Percentiles rank a stretch among this genome's conserved stretches.
Conservation (phyloP, 2,329 filamentous ascomycete species). For the Lachnum nothofagi region DNA sequence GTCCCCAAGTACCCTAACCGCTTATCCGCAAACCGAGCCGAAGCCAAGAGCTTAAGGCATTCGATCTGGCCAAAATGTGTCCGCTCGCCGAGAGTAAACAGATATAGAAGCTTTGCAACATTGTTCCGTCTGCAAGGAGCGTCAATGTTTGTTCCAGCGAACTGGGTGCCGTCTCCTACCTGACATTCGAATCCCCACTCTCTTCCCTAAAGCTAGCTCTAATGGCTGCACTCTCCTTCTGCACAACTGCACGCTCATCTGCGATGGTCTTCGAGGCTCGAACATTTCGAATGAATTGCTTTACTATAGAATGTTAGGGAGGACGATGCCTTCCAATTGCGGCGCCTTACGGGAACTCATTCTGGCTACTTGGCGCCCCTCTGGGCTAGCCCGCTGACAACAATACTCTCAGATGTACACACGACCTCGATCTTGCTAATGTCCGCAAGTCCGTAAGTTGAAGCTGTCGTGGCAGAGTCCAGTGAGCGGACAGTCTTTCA, state of each 20-base stretch:
- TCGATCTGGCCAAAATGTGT: constrained; percentile 99
- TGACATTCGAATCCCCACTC: constrained; percentile 82
- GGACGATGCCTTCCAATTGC: constrained; percentile 9
- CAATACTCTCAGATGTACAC: constrained; percentile 14
- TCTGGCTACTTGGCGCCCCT: constrained; percentile 27
- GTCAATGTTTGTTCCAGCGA: constrained; percentile 13
- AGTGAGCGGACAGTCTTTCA: not conserved
- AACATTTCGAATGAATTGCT: constrained; percentile 99
- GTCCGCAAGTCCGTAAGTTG: too few relatives aligned
- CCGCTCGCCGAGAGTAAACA: constrained; percentile 94
- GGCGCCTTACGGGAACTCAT: constrained; percentile 34
- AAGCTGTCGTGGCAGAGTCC: not conserved
- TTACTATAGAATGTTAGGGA: constrained; percentile 56
- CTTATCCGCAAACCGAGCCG: constrained; percentile 96
- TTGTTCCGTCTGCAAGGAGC: constrained; percentile 74
- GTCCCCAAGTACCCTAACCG: constrained; percentile 91
- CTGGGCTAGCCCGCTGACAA: constrained; percentile 26
- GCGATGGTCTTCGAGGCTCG: constrained; percentile 98
- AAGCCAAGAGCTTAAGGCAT: constrained; percentile 94
- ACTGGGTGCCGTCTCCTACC: constrained; percentile 50
- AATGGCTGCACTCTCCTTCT: constrained; percentile 98
- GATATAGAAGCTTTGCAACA: constrained; percentile 95
- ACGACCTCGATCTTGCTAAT: not conserved
- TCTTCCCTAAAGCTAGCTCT: constrained; percentile 96
- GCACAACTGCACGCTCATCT: constrained; percentile 95